Evolutionary conservation across 768 basidiomycete genomes (phyloP).

Genomic region (Macrolepiota fuliginosa): DNA sequence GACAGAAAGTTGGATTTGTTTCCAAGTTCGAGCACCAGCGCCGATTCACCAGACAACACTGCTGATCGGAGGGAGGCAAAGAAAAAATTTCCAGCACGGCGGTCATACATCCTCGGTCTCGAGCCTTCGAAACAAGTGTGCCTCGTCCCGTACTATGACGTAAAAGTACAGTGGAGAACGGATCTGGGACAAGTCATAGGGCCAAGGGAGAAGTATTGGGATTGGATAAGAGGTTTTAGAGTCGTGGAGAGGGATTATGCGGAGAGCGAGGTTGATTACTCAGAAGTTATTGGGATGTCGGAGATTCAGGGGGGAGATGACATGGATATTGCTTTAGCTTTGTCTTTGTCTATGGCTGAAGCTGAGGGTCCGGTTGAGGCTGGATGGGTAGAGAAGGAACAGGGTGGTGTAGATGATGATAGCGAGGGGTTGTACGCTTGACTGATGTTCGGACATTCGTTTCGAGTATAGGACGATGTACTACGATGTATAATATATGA

Average conservation of each 20-base stretch:
- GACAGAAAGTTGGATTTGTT: not conserved
- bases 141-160: not conserved
- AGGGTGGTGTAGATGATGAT: too few species aligned
- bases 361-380: too few species aligned
- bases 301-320: too few species aligned
- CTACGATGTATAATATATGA: too few species aligned
- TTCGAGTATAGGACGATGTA: too few species aligned
- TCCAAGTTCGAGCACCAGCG: not conserved
- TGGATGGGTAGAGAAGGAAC: too few species aligned
- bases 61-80: not conserved
- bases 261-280: not conserved
- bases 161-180: slow-evolving; percentile 3
- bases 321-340: too few species aligned
- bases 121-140: not conserved
- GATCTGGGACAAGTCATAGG: not conserved
- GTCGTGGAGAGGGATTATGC: not conserved
- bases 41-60: not conserved
- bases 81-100: not conserved
- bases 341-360: too few species aligned
- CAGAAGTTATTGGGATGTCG: too few species aligned
- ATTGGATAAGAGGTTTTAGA: slow-evolving; percentile 1
- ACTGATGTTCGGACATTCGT: too few species aligned
- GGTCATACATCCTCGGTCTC: slow-evolving; percentile 3
- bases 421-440: too few species aligned
- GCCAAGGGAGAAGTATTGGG: not conserved